phyloP scores from a whole-genome alignment of 768 basidiomycete genomes.

The Boletus tomentosulus region DNA sequence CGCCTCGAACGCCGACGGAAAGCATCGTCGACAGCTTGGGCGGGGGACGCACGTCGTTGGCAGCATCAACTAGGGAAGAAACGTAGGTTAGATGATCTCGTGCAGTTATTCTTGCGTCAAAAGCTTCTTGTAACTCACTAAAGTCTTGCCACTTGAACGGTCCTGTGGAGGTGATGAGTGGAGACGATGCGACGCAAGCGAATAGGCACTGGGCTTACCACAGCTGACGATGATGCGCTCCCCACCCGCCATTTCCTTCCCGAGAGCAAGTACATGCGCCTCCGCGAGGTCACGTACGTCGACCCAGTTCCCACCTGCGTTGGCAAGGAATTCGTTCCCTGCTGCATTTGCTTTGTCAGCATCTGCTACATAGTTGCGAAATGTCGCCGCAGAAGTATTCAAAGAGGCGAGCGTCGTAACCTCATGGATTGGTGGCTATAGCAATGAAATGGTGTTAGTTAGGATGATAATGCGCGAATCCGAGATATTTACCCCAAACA shows the following conservation, averaged over 20 bases:
- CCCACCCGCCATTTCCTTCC: slow-evolving; percentile 47
- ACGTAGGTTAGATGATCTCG: neutral
- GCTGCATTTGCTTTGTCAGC: slow-evolving; percentile 15
- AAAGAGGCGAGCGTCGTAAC: slow-evolving; percentile 33
- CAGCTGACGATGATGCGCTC: slow-evolving; percentile 53
- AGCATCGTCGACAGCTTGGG: slow-evolving; percentile 28
- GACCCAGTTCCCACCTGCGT: slow-evolving; percentile 34
- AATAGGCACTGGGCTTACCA: slow-evolving; percentile 14
- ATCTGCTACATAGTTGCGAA: slow-evolving; percentile 33
- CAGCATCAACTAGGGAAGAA: slow-evolving; percentile 31
- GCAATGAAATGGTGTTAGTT: neutral
- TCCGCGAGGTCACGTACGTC: slow-evolving; percentile 55
- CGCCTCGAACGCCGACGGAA: slow-evolving; percentile 34
- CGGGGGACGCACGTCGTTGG: slow-evolving; percentile 32
- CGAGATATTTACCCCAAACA: slow-evolving; percentile 25
- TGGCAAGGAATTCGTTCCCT: slow-evolving; percentile 23
- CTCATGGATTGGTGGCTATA: slow-evolving; percentile 40
- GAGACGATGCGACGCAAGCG: neutral
- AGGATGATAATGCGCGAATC: neutral
- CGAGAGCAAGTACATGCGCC: slow-evolving; percentile 51
- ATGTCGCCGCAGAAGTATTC: slow-evolving; percentile 36
- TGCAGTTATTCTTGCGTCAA: neutral
- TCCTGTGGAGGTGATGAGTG: slow-evolving; percentile 8
- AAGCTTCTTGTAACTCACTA: slow-evolving; percentile 13
- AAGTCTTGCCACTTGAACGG: slow-evolving; percentile 31